A percentile compares a stretch with the other conserved stretches of the same genome.
Conservation (phyloP, 2,329 filamentous ascomycete genomes). For the Aureobasidium vineae region DNA sequence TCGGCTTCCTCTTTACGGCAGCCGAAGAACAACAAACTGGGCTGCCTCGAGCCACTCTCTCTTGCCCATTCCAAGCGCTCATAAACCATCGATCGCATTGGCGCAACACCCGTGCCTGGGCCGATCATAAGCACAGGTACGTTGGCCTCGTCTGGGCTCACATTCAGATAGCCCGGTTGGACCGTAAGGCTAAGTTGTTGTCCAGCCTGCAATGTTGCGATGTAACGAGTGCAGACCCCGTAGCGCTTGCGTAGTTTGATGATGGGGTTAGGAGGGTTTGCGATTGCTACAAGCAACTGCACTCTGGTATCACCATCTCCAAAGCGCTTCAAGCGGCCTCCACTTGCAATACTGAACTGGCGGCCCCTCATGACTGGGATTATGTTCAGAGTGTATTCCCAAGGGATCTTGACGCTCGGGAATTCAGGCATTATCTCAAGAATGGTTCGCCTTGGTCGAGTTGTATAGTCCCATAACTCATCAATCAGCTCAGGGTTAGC, state of each 20-base stretch:
- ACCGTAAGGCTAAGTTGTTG: slow-evolving; percentile 61
- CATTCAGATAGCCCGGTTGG: slow-evolving; percentile 53
- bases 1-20: slow-evolving; percentile 72
- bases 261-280: slow-evolving; percentile 55
- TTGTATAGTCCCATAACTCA: slow-evolving; percentile 95
- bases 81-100: slow-evolving; percentile 76
- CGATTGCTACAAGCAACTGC: slow-evolving; percentile 39
- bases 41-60: slow-evolving; percentile 25
- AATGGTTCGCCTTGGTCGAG: slow-evolving; percentile 83
- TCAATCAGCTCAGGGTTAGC: slow-evolving; percentile 75
- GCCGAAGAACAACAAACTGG: slow-evolving; percentile 72
- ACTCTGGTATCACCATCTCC: slow-evolving; percentile 33
- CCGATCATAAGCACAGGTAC: slow-evolving; percentile 73
- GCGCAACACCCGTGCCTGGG: slow-evolving; percentile 83
- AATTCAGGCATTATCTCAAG: slow-evolving; percentile 93
- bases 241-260: slow-evolving; percentile 88
- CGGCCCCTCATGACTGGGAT: slow-evolving; percentile 83
- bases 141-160: slow-evolving; percentile 48
- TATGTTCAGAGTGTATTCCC: slow-evolving; percentile 66
- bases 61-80: slow-evolving; percentile 56
- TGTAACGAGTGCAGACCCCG: slow-evolving; percentile 87
- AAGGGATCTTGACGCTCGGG: slow-evolving; percentile 75
- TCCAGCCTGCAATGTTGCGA: slow-evolving; percentile 61
- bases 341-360: slow-evolving; percentile 89
- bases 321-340: slow-evolving; percentile 48